Base-by-base conservation (phyloP, 352 stramenopile genomes). In the Phytophthora cactorum region DNA sequence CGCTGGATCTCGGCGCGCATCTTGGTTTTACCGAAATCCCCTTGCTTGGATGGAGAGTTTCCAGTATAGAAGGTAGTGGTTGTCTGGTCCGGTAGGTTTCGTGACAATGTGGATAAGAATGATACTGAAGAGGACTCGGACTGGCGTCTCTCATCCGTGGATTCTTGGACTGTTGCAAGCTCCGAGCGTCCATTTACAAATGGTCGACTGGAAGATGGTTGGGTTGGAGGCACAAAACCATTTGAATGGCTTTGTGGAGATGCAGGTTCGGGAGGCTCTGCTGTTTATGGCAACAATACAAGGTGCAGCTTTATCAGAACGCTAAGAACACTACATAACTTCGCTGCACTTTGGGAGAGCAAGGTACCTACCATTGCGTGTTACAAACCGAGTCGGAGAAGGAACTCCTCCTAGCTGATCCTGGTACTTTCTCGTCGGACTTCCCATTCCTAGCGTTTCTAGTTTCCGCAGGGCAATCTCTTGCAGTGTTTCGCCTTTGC, bases 401-500 rank as follows among this genome's bases (percentile, higher is more conserved):
- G 32, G 17, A 27, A 38, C 2, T 14, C 25, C 34, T 22, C 22
- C 2, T 56, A 22, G 28, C 12, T 46, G 27, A 12, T 45, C 44
- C 17, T 64, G 52, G 3, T 38, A 29, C 17, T 56, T 76, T 36
- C 52, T 63, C 25, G 68, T 66, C 2, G 57, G 53, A 50, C 53
- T 74, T 28, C 49, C 59, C 44, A 82, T 74, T 0, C 68, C 68
- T 0, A 82, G 54, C 38, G 72, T 62, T 63, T 84, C 66, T 29
- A 86, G 74, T 50, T 84, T 84, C 11, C 72, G 65, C 9, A 82
- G 25, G 6, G 76, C 74, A 8, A 81, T 69, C 22, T 84, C 74
- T 45, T 87, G 78, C 12, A 82, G 44, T 12, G 70, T 84, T 70
- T 77, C 72, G 4, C 69, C 62, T 64, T 80, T 80, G 49, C 65